These are phyloP conservation scores for Linnemannia elongata DNA, from an alignment of 192 early-diverging fungal genomes.

Conservation along the genomic window DNA sequence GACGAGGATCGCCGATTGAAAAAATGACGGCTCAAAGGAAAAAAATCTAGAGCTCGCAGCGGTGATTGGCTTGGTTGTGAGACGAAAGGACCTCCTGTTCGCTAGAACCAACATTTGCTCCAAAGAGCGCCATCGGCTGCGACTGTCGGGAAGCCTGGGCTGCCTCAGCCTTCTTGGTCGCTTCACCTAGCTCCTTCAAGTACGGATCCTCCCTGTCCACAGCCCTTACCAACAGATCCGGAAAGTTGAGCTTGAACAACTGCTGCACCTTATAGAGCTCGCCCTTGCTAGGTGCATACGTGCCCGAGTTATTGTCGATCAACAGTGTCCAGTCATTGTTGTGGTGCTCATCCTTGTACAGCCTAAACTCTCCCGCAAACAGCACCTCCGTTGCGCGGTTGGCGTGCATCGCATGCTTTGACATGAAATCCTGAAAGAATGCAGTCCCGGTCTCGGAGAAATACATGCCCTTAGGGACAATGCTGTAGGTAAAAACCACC, in stretches of 20 bases:
- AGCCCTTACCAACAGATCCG: conserved; percentile 19
- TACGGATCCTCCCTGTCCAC: conserved; percentile 27
- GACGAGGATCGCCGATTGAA: background rate
- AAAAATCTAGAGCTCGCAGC: background rate
- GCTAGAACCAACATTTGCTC: background rate
- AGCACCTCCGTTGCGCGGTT: conserved; percentile 21
- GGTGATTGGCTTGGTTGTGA: background rate
- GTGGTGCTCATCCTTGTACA: conserved; percentile 6
- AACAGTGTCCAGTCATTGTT: conserved; percentile 16
- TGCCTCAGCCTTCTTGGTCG: conserved; percentile 3
- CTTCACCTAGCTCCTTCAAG: conserved; percentile 13
- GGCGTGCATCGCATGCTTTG: conserved; percentile 37
- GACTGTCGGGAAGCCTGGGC: background rate
- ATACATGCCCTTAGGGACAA: conserved; percentile 23
- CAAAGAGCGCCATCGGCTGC: conserved; percentile 8
- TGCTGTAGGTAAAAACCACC: conserved; percentile 19
- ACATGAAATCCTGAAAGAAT: conserved; percentile 37
- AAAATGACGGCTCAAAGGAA: background rate
- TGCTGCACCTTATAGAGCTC: conserved; percentile 20
- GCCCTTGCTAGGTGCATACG: conserved; percentile 25
- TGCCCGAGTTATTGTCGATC: conserved; percentile 36
- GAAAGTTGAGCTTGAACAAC: conserved; percentile 21
- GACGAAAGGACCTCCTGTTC: background rate
- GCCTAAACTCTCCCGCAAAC: conserved; percentile 22
- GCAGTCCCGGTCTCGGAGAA: conserved; percentile 27